A percentile compares a stretch with the other conserved stretches of the same genome.
These are phyloP conservation scores for Chernovozyma sophiae-reginae DNA, from an alignment of 1,139 yeast species.

Conservation along the genomic window DNA sequence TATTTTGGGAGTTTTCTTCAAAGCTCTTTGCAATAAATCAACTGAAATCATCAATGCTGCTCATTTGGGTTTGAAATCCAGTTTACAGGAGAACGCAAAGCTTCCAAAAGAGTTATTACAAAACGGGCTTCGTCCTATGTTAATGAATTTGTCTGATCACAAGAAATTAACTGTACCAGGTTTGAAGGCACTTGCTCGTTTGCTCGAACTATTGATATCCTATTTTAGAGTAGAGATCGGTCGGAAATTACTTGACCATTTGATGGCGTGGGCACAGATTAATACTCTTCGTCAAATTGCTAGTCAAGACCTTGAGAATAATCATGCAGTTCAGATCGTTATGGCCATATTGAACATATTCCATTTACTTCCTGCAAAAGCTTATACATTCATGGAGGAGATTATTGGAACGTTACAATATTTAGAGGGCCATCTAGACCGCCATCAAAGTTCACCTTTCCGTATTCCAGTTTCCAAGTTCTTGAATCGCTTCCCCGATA, in stretches of 20 bases:
- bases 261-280: slow-evolving; percentile 96
- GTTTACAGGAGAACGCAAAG: slow-evolving; percentile 80
- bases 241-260: slow-evolving; percentile 82
- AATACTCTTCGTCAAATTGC: slow-evolving; percentile 67
- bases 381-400: slow-evolving; percentile 88
- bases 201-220: slow-evolving; percentile 80
- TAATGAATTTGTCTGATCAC: slow-evolving; percentile 92
- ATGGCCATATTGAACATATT: slow-evolving; percentile 89
- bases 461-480: slow-evolving; percentile 88
- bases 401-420: slow-evolving; percentile 70
- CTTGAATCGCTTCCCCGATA: slow-evolving; percentile 75
- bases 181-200: slow-evolving; percentile 82
- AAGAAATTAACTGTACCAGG: slow-evolving; percentile 87
- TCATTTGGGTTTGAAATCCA: slow-evolving; percentile 78
- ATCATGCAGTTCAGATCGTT: slow-evolving; percentile 78
- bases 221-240: slow-evolving; percentile 98
- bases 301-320: slow-evolving; percentile 70
- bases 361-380: slow-evolving; percentile 88
- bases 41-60: slow-evolving; percentile 91
- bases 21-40: slow-evolving; percentile 83
- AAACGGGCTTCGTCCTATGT: slow-evolving; percentile 90
- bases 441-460: slow-evolving; percentile 86
- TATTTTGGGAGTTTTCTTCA: slow-evolving; percentile 90
- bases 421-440: slow-evolving; percentile 78
- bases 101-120: slow-evolving; percentile 91